Percentiles rank a stretch among this genome's conserved stretches.
Conservation (phyloP, 2,329 filamentous ascomycete species). For the Colletotrichum neosansevieriae region DNA sequence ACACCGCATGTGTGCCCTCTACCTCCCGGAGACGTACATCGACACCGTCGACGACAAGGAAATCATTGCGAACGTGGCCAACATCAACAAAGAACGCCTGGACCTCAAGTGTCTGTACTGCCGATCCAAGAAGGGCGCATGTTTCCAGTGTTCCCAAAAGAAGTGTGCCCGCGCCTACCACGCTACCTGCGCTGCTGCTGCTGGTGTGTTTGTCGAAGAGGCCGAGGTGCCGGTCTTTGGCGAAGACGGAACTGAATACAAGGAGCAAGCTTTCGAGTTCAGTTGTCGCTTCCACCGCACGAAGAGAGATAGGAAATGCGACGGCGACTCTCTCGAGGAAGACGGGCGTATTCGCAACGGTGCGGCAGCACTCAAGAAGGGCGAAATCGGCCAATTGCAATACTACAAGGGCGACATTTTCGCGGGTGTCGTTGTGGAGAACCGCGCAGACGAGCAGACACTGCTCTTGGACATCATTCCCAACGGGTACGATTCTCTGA, state of each 20-base stretch:
- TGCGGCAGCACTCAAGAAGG: conserved; percentile 75
- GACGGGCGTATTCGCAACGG: conserved; percentile 76
- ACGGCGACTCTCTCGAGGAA: conserved; percentile 76
- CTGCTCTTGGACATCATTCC: conserved; percentile 87
- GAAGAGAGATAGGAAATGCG: conserved; percentile 83
- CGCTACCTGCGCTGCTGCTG: conserved; percentile 91
- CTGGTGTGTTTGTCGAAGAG: conserved; percentile 91
- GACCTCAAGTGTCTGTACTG: conserved; percentile 97
- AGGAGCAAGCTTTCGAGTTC: conserved; percentile 91
- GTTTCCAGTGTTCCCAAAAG: conserved; percentile 95
- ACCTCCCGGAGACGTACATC: conserved; percentile 92
- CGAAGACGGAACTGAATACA: conserved; percentile 92
- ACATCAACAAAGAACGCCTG: conserved; percentile 86
- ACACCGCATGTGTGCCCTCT: conserved; percentile 89
- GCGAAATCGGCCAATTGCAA: conserved; percentile 89
- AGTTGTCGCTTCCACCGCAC: conserved; percentile 94
- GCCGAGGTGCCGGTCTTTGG: conserved; percentile 87
- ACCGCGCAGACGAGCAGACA: conserved; percentile 79
- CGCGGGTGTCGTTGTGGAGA: conserved; percentile 89
- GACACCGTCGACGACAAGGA: conserved; percentile 78
- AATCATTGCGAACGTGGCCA: conserved; percentile 80
- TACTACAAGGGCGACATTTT: conserved; percentile 88
- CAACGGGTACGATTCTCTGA: conserved; percentile 72
- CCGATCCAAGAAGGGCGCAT: conserved; percentile 92
- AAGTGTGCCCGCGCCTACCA: conserved; percentile 96